Base-by-base conservation (phyloP, 2,329 filamentous ascomycete species). In the Fusarium begoniae region DNA sequence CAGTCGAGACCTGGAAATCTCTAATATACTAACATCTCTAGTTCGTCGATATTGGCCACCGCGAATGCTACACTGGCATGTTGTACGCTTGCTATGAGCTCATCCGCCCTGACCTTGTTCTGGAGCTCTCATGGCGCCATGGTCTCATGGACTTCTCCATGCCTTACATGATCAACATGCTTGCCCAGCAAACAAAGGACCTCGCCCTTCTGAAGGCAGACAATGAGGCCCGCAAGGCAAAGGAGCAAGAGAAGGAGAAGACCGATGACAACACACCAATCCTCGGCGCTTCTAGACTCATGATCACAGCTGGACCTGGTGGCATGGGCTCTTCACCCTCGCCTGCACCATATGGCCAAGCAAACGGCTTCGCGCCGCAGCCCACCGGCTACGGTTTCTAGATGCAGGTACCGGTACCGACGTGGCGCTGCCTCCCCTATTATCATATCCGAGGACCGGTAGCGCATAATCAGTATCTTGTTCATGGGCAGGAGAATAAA, bases 61-160 rank as follows among this genome's bases (percentile, higher is more conserved):
- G 96, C 72, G 96, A 99, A 84, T 99, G 96, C 89, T 99, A 98
- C 82, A 96, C 98, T n/a, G 97, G 95, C 81, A 99, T 99, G 95
- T 90, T 99, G 55, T 99, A 99, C 81, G 93, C 97, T 59, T 99
- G 96, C 88, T 98, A 99, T 84, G 96, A 98, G 68, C 92, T 99
- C 71, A 95, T 99, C 77, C 94, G 94, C 24, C 93, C 97, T 8
- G 95, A 98, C 80, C 88, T 97, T 59, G 93, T 99, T 67, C 90
- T 99, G 83, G 96, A 99, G 86, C 90, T 99, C 66, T 98, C 96
- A 68, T 99, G 96, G 96, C 96, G 96, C 78, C 89, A 98, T 81
- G 94, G 95, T 69, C 92, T 99, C 44, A 91, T 92, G 79, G 96
- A 99, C 86, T 99, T 98, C 85, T 97, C 95, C 54, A 99, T 99